Conservation (phyloP, 257 asterid genomes). For the Avicennia marina region DNA sequence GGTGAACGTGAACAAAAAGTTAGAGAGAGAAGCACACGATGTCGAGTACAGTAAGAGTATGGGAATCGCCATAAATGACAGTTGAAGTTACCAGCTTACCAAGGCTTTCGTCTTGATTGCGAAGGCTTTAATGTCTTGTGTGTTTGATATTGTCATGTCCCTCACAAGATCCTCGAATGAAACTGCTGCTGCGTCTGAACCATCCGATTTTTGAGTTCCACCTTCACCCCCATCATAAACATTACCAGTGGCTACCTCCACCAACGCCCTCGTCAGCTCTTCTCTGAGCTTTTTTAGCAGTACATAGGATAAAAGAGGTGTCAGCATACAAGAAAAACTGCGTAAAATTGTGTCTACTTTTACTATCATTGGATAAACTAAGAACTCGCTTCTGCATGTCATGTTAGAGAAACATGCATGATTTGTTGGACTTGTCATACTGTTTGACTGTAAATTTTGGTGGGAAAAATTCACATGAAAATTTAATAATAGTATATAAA, state of each 20-base stretch:
- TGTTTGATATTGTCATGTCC: constrained; percentile 62
- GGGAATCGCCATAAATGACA: neutral
- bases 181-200: constrained; percentile 31
- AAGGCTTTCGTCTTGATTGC: constrained; percentile 73
- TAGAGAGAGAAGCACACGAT: neutral
- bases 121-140: constrained; percentile 65
- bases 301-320: constrained; percentile 12
- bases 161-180: constrained; percentile 73
- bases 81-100: constrained; percentile 40
- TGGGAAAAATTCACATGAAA: no score
- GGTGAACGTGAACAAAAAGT: no score
- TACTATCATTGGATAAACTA: no score
- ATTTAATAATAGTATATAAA: no score
- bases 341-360: no score
- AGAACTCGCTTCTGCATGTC: no score
- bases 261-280: constrained; percentile 74
- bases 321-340: no score
- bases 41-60: neutral
- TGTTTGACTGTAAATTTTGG: no score
- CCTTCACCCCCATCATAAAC: constrained; percentile 22
- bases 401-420: no score
- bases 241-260: constrained; percentile 45
- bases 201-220: constrained; percentile 29
- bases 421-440: no score
- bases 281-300: constrained; percentile 67